Percentiles rank a stretch among this genome's conserved stretches.
Conservation (phyloP, 441 rosid genomes). For the Adansonia grandidieri region DNA sequence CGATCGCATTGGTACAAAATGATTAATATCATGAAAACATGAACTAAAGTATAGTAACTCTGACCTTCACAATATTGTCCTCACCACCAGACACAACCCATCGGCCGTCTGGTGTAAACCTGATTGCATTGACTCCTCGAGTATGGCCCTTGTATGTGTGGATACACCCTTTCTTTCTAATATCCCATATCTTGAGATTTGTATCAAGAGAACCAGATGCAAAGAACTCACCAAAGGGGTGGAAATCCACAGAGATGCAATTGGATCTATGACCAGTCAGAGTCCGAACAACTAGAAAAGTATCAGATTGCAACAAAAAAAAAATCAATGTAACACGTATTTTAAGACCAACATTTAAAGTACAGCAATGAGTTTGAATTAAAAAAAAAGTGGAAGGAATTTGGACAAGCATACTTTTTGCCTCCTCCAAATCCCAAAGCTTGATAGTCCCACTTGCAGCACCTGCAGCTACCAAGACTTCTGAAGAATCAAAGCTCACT, state of each 20-base stretch:
- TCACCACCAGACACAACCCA: slow-evolving; percentile 99
- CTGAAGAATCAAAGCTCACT: slow-evolving; percentile 93
- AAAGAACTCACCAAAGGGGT: slow-evolving; percentile 98
- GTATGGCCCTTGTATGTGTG: slow-evolving; percentile 99
- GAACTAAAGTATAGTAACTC: slow-evolving; percentile 28
- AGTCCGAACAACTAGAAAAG: slow-evolving; percentile 79
- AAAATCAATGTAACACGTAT: slow-evolving; percentile 17
- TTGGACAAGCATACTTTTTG: slow-evolving; percentile 69
- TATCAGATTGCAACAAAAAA: slow-evolving; percentile 30
- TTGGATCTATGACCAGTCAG: slow-evolving; percentile 97
- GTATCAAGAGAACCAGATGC: slow-evolving; percentile 98
- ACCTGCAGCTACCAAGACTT: slow-evolving; percentile 94
- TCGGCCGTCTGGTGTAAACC: slow-evolving; percentile 99
- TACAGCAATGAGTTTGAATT: neutral
- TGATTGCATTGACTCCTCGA: slow-evolving; percentile 92
- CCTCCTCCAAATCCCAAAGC: slow-evolving; percentile 99
- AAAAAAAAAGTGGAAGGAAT: slow-evolving; percentile 13
- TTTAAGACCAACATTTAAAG: slow-evolving; percentile 7
- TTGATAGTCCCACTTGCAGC: slow-evolving; percentile 98
- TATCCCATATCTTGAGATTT: slow-evolving; percentile 99
- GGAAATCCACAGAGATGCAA: slow-evolving; percentile 95
- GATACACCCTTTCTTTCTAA: slow-evolving; percentile 96
- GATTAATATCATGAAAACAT: neutral
- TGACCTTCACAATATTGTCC: slow-evolving; percentile 93
- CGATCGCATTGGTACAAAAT: neutral